Percentiles rank a stretch among this genome's conserved stretches.
Evolutionary conservation across 305 asterid genomes (phyloP).

Genomic region (Solanum aculeatissimum): DNA sequence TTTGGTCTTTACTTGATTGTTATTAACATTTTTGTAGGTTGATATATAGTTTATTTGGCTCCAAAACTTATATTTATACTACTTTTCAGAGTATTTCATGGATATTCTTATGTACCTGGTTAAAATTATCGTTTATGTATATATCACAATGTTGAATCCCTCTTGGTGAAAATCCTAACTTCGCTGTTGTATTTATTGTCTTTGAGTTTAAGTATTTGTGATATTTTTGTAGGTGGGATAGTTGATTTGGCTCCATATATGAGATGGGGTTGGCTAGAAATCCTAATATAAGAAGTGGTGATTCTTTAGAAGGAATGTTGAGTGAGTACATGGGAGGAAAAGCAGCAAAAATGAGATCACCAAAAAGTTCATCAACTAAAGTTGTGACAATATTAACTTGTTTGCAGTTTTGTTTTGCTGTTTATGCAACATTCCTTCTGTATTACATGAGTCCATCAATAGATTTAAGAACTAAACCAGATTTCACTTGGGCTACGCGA

Average conservation of each 20-base stretch:
- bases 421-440: conserved; percentile 70
- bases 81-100: neutral
- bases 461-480: conserved; percentile 51
- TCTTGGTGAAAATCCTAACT: neutral
- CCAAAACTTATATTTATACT: neutral
- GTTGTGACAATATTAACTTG: conserved; percentile 58
- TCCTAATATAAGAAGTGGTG: conserved; percentile 25
- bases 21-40: neutral
- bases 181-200: neutral
- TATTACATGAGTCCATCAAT: conserved; percentile 69
- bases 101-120: neutral
- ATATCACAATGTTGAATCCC: neutral
- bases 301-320: conserved; percentile 50
- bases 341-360: conserved; percentile 21
- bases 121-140: neutral
- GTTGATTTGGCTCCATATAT: neutral
- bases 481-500: conserved; percentile 57
- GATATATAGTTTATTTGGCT: neutral
- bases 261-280: conserved; percentile 24
- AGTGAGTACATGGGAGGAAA: conserved; percentile 42
- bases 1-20: neutral
- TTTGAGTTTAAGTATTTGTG: neutral
- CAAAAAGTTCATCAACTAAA: conserved; percentile 15
- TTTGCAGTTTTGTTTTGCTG: conserved; percentile 70
- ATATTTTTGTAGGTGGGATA: neutral